Evolutionary conservation across 148 eudicot genomes (phyloP).

Genomic region (Rhododendron simsii): DNA sequence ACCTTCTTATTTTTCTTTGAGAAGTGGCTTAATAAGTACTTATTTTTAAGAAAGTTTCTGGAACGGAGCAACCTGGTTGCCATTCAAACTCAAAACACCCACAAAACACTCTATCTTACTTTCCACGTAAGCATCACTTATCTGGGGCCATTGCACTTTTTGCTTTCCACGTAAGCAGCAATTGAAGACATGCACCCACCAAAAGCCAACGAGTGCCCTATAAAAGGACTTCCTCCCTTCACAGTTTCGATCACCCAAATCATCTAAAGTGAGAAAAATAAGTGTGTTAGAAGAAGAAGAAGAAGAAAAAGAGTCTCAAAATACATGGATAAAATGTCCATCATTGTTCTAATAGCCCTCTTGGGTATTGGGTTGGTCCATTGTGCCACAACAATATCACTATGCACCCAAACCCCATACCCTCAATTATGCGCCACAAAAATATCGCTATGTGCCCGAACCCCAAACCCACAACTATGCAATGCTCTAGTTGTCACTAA

Average conservation of each 20-base stretch:
- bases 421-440: neutral
- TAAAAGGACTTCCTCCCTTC: neutral
- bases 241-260: neutral
- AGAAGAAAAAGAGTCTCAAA: neutral
- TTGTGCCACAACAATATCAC: slow-evolving; percentile 23
- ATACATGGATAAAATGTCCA: neutral
- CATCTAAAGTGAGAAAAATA: neutral
- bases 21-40: too few species aligned
- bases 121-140: neutral
- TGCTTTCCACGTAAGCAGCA: neutral
- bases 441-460: neutral
- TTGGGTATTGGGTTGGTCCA: slow-evolving; percentile 17
- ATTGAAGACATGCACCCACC: neutral
- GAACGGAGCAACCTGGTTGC: too few species aligned
- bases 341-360: neutral
- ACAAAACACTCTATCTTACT: neutral
- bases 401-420: slow-evolving; percentile 39
- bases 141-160: neutral
- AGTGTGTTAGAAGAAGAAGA: neutral
- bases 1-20: too few species aligned
- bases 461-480: slow-evolving; percentile 33
- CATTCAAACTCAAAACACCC: neutral
- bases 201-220: neutral
- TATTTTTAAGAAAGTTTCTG: too few species aligned
- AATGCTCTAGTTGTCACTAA: slow-evolving; percentile 13